phyloP scores from a whole-genome alignment of 2,329 filamentous ascomycete species.

The Catunica adiposa region DNA sequence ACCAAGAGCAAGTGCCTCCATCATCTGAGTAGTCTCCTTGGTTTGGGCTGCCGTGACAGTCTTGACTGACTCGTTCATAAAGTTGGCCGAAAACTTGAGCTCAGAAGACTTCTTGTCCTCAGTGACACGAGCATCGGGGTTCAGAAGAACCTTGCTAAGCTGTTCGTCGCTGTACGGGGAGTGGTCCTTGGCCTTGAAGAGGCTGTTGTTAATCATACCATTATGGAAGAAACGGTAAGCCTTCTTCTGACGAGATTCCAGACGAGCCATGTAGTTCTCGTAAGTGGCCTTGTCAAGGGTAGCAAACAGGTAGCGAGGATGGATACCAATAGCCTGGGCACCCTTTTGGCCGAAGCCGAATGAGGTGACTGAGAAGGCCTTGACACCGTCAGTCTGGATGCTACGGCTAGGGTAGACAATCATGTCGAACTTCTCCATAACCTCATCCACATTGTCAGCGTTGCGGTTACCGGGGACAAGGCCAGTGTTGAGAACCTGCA shows the following conservation, averaged over 20 bases:
- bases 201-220: constrained; percentile 89
- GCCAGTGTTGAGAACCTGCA: constrained; percentile 88
- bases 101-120: constrained; percentile 74
- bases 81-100: constrained; percentile 54
- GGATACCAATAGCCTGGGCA: constrained; percentile 89
- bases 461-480: constrained; percentile 95
- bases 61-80: constrained; percentile 50
- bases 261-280: constrained; percentile 68
- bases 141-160: constrained; percentile 76
- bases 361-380: constrained; percentile 96
- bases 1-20: constrained; percentile 58
- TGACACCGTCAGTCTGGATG: constrained; percentile 95
- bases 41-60: constrained; percentile 30
- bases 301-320: constrained; percentile 89
- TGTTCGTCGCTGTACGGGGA: constrained; percentile 80
- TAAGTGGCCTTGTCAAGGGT: constrained; percentile 80
- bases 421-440: constrained; percentile 96
- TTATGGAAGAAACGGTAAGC: constrained; percentile 98
- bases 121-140: constrained; percentile 75
- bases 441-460: constrained; percentile 87
- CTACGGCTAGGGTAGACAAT: constrained; percentile 91
- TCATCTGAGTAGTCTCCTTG: constrained; percentile 54
- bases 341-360: constrained; percentile 99
- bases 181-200: constrained; percentile 90
- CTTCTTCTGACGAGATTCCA: constrained; percentile 90